Conservation (phyloP, 768 basidiomycete species). For the Sutorius australiensis region DNA sequence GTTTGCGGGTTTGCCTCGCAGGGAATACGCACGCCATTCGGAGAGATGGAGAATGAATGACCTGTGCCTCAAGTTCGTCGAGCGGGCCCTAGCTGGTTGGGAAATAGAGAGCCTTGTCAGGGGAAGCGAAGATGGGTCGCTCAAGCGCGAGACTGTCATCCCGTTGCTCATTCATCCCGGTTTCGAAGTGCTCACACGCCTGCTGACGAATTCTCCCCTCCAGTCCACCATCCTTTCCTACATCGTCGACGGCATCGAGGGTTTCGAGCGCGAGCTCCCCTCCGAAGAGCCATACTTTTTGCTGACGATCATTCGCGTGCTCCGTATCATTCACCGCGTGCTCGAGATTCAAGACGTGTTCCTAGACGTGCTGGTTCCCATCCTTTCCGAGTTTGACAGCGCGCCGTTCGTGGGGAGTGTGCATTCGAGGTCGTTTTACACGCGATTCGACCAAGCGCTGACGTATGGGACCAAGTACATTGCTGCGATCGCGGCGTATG, state of each 20-base stretch:
- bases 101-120: constrained; percentile 71
- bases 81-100: constrained; percentile 77
- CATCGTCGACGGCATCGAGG: constrained; percentile 74
- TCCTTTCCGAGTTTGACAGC: constrained; percentile 64
- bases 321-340: constrained; percentile 77
- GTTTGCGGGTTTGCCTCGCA: constrained; percentile 67
- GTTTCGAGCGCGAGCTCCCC: constrained; percentile 66
- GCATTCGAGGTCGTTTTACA: constrained; percentile 66
- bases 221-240: constrained; percentile 75
- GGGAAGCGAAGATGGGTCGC: constrained; percentile 47
- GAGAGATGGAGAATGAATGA: constrained; percentile 90
- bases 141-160: constrained; percentile 50
- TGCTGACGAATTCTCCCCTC: constrained; percentile 69
- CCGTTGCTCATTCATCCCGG: constrained; percentile 76
- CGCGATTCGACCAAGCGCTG: constrained; percentile 69
- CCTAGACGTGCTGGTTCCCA: constrained; percentile 80
- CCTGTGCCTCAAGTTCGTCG: constrained; percentile 78
- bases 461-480: constrained; percentile 68
- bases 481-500: constrained; percentile 79
- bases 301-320: constrained; percentile 70
- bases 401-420: constrained; percentile 49
- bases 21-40: constrained; percentile 70
- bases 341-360: constrained; percentile 87
- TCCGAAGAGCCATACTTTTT: constrained; percentile 70
- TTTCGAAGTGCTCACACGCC: constrained; percentile 75